A percentile compares a stretch with the other conserved stretches of the same genome.
phyloP scores from a whole-genome alignment of 371 early-diverging fungal species.

The Massospora cicadina region DNA sequence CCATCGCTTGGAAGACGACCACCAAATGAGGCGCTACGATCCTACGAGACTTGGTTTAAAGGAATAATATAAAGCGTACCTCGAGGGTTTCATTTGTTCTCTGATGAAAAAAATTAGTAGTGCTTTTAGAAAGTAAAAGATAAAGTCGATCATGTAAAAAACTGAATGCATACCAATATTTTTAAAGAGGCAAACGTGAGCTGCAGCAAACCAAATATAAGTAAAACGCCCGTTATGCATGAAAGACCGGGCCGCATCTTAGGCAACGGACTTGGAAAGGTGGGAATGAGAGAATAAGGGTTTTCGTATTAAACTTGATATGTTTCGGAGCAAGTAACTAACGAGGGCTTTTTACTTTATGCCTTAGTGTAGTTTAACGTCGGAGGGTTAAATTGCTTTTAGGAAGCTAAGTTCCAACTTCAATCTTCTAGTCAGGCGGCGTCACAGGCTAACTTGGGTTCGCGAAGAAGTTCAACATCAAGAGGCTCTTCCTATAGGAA shows the following conservation, averaged over 20 bases:
- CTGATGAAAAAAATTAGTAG: background rate
- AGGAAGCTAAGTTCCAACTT: no score
- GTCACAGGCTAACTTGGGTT: no score
- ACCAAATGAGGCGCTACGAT: conserved; percentile 42
- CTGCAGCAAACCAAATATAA: background rate
- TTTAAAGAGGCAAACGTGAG: background rate
- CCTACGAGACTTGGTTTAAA: conserved; percentile 31
- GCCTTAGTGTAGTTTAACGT: no score
- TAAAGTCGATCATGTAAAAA: background rate
- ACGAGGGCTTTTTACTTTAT: no score
- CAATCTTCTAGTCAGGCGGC: no score
- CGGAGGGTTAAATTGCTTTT: no score
- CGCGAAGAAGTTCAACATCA: no score
- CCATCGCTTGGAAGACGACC: conserved; percentile 36
- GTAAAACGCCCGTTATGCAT: background rate
- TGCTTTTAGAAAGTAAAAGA: background rate
- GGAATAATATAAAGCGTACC: conserved; percentile 11
- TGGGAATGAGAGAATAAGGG: no score
- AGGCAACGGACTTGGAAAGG: no score
- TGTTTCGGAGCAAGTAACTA: no score
- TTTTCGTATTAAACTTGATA: no score
- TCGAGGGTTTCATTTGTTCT: conserved; percentile 14
- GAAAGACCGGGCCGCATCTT: background rate
- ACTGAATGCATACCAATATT: background rate
- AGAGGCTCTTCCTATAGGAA: no score